phyloP scores from a whole-genome alignment of 83 land plant genomes.

The Isoetes engelmannii region DNA sequence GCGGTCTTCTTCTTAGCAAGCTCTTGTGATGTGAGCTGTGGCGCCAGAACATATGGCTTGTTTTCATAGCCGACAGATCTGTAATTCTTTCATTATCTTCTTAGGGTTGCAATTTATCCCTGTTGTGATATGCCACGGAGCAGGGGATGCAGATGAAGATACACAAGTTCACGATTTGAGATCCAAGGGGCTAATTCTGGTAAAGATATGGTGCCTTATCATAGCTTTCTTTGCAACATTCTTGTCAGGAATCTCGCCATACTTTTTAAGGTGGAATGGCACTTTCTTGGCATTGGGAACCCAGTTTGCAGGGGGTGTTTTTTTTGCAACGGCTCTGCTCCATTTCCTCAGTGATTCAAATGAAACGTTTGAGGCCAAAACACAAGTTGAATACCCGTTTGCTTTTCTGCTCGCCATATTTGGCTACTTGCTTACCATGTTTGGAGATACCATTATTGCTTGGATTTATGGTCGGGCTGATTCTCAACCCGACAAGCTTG shows the following conservation, averaged over 20 bases:
- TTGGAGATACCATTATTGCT: slow-evolving; percentile 45
- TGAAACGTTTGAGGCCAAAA: slow-evolving; percentile 39
- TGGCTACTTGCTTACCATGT: slow-evolving; percentile 60
- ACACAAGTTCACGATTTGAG: slow-evolving; percentile 22
- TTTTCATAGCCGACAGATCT: too few species aligned
- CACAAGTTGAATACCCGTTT: slow-evolving; percentile 48
- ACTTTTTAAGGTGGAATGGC: slow-evolving; percentile 58
- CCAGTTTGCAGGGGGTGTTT: slow-evolving; percentile 77
- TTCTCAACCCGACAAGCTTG: background rate
- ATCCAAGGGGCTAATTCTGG: slow-evolving; percentile 43
- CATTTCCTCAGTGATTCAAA: slow-evolving; percentile 62
- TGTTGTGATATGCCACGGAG: too few species aligned
- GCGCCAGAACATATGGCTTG: too few species aligned
- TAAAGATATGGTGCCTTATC: slow-evolving; percentile 58
- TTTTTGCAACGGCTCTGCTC: slow-evolving; percentile 60
- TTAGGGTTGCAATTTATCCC: too few species aligned
- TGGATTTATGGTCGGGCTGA: slow-evolving; percentile 20
- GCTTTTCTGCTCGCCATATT: slow-evolving; percentile 61
- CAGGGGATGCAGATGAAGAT: too few species aligned
- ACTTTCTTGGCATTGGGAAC: slow-evolving; percentile 54
- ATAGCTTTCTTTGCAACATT: slow-evolving; percentile 53
- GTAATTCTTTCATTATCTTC: too few species aligned
- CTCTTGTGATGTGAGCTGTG: too few species aligned
- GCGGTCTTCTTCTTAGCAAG: too few species aligned
- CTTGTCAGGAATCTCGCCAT: slow-evolving; percentile 61